phyloP scores from a whole-genome alignment of 2,329 filamentous ascomycete species.

The Trichoderma sp. region DNA sequence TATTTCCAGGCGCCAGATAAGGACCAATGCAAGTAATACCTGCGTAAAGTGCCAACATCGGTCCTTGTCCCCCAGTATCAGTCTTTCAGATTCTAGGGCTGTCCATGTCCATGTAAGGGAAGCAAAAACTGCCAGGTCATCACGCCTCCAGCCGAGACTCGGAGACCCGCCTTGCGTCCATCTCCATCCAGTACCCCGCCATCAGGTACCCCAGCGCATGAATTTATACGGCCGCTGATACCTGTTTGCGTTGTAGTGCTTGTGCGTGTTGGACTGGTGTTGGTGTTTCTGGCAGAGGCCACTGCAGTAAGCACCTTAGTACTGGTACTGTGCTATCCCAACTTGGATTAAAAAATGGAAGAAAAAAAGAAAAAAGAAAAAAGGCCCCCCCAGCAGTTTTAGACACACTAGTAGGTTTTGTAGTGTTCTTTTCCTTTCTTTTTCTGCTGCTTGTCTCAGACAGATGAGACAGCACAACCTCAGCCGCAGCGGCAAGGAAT shows the following conservation, averaged over 20 bases:
- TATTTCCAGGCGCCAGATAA: neutral
- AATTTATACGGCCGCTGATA: neutral
- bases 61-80: neutral
- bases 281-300: neutral
- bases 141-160: slow-evolving; percentile 4
- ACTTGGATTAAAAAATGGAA: neutral
- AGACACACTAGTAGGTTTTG: neutral
- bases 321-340: neutral
- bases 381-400: neutral
- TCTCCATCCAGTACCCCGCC: neutral
- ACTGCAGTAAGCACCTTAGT: neutral
- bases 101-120: neutral
- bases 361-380: neutral
- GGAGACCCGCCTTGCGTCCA: neutral
- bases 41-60: neutral
- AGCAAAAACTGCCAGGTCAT: neutral
- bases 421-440: neutral
- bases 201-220: neutral
- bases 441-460: neutral
- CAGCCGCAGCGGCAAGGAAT: neutral
- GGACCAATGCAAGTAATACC: neutral
- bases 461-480: neutral
- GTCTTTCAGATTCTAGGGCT: neutral
- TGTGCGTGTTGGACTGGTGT: neutral
- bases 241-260: neutral